Percentiles rank a stretch among this genome's conserved stretches.
Conservation (phyloP, 129 eudicot species). For the Mikania micrantha region DNA sequence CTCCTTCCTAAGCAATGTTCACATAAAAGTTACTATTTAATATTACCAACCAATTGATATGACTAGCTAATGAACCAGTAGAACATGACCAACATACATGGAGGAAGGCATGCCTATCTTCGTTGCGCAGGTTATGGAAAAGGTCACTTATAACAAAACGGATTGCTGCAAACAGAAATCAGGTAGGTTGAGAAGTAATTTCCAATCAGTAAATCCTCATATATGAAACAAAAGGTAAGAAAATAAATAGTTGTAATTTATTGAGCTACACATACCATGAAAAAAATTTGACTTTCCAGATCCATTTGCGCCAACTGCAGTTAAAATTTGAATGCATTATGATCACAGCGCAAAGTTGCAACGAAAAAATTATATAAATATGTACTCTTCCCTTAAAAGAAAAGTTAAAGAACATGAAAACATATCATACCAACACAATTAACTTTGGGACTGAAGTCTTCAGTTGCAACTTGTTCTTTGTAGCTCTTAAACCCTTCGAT, state of each 20-base stretch:
- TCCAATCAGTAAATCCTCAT: constrained; percentile 9
- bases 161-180: constrained; percentile 53
- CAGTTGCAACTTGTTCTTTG: constrained; percentile 88
- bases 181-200: neutral
- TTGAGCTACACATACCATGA: constrained; percentile 47
- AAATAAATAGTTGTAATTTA: neutral
- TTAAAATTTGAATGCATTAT: neutral
- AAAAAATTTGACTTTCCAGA: constrained; percentile 97
- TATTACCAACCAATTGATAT: neutral
- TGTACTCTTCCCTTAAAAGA: neutral
- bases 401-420: neutral
- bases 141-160: constrained; percentile 95
- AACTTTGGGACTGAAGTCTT: constrained; percentile 87
- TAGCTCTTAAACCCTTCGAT: constrained; percentile 98
- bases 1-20: constrained; percentile 71
- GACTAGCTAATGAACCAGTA: constrained; percentile 3
- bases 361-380: neutral
- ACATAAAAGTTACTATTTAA: neutral
- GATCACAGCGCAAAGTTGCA: neutral
- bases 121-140: constrained; percentile 86
- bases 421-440: constrained; percentile 79
- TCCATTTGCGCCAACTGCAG: constrained; percentile 99
- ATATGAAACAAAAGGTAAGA: neutral
- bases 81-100: constrained; percentile 57
- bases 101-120: constrained; percentile 88